Percentiles rank a stretch among this genome's conserved stretches.
phyloP scores from a whole-genome alignment of 768 basidiomycete genomes.

The Auriculariales sp. region DNA sequence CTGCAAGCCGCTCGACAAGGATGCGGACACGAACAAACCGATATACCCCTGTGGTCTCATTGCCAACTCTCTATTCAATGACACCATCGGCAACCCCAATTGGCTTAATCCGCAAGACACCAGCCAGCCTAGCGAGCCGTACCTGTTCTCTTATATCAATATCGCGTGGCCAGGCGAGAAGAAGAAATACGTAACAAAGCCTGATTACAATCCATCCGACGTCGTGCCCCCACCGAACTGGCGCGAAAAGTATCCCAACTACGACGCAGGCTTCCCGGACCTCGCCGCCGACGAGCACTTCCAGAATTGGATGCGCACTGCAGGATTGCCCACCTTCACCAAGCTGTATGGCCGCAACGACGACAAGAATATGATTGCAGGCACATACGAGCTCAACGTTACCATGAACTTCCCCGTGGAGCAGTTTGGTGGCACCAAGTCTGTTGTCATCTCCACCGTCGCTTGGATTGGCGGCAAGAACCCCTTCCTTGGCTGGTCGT shows the following conservation, averaged over 20 bases:
- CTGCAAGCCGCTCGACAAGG: slow-evolving; percentile 75
- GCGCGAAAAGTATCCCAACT: slow-evolving; percentile 58
- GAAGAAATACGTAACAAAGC: slow-evolving; percentile 68
- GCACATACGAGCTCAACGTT: slow-evolving; percentile 60
- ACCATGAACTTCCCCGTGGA: slow-evolving; percentile 86
- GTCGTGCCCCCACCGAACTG: slow-evolving; percentile 94
- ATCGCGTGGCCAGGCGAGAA: slow-evolving; percentile 96
- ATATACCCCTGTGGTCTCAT: slow-evolving; percentile 96
- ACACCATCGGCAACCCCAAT: slow-evolving; percentile 59
- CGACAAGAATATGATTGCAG: slow-evolving; percentile 48
- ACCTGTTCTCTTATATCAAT: slow-evolving; percentile 57
- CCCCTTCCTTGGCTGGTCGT: slow-evolving; percentile 96
- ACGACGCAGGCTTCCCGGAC: slow-evolving; percentile 59
- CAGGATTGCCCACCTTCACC: slow-evolving; percentile 90
- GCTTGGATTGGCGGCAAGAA: slow-evolving; percentile 99
- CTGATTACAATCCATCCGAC: slow-evolving; percentile 42
- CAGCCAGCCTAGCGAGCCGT: slow-evolving; percentile 26
- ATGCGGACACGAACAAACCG: slow-evolving; percentile 28
- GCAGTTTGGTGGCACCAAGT: slow-evolving; percentile 88
- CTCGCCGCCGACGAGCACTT: slow-evolving; percentile 75
- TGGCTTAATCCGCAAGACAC: slow-evolving; percentile 38
- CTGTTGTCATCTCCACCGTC: slow-evolving; percentile 90
- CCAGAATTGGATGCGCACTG: slow-evolving; percentile 99
- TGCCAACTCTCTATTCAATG: slow-evolving; percentile 94
- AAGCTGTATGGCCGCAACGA: slow-evolving; percentile 94